Base-by-base conservation (phyloP, 2,329 filamentous ascomycete genomes). In the Hymenoscyphus repandus region DNA sequence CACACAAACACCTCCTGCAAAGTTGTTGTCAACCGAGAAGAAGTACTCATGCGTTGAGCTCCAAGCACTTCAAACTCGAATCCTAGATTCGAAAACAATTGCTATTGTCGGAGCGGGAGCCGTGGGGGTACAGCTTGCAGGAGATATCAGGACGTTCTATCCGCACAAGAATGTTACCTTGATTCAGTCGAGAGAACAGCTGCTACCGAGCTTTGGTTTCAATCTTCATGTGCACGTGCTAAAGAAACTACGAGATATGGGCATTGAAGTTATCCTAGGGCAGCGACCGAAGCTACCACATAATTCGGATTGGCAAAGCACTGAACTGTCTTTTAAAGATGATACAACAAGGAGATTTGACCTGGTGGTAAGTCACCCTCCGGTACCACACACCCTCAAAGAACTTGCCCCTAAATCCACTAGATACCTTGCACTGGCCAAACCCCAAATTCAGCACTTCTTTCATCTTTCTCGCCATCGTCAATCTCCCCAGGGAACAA, bases 351-450 rank as follows among this genome's bases (percentile, higher is more conserved):
- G 70, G 27, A 46, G 63, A 1, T 72, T 68, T 50, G 72, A 75
- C 56, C 67, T 73, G 20, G 58, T 74, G 20, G 70, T 73, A 52
- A 54, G 56, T 53, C 20, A 15, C 13, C 48, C 27, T 18, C 13
- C 38, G 36, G 2, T 52, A 55, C 47, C 37, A 7, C 10, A 17
- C 15, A 46, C 10, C 12, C 3, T 20, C 10, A 31, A 15, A 11
- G 30, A 18, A 27, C 22, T 4, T 7, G 22, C 22, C 22, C 4
- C 42, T 50, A 9, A 50, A 15, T 3, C 5, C 20, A 12, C 27
- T 56, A 73, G 70, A 70, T 78, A 15, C 65, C 67, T 13, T 76
- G 74, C 42, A 74, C 70, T 0, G 75, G 75, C 3, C 74, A 77
- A 59, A 69, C 55, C 5, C 72, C 74, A 2, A 70, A 72, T 31